Percentiles rank a stretch among this genome's conserved stretches.
Evolutionary conservation across 2,329 filamentous ascomycete genomes (phyloP).

Genomic region (Hypoxylon sp.): DNA sequence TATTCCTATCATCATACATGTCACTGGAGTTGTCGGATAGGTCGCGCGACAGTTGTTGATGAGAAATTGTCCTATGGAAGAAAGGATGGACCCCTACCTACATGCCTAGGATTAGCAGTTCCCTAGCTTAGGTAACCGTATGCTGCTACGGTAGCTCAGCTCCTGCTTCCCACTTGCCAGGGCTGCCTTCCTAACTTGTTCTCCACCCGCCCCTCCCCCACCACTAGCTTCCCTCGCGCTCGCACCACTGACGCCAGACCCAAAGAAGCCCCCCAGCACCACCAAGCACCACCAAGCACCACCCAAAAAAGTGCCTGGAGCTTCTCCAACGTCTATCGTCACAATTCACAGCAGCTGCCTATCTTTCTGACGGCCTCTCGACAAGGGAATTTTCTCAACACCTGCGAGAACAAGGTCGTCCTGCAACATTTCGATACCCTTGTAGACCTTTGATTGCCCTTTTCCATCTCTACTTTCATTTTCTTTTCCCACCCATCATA

Average conservation of each 20-base stretch:
- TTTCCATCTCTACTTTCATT: conserved; percentile 38
- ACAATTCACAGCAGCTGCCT: conserved; percentile 31
- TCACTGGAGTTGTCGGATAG: not conserved
- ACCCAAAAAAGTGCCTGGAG: conserved; percentile 42
- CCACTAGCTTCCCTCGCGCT: conserved; percentile 45
- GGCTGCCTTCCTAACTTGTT: conserved; percentile 37
- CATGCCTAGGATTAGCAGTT: conserved; percentile 32
- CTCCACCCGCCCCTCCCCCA: conserved; percentile 48
- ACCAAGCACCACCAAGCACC: no score
- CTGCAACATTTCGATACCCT: conserved; percentile 39
- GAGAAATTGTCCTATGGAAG: conserved; percentile 9
- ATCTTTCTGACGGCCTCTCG: conserved; percentile 13
- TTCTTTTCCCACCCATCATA: conserved; percentile 29
- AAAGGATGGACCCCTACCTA: conserved; percentile 8
- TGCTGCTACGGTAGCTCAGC: conserved; percentile 34
- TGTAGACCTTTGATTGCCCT: conserved; percentile 37
- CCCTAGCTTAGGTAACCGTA: conserved; percentile 19
- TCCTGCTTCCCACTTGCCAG: conserved; percentile 35
- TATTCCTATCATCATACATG: not conserved
- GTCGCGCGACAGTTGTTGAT: conserved; percentile 8
- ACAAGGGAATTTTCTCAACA: conserved; percentile 20
- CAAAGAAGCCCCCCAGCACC: conserved; percentile 34
- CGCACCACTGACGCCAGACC: conserved; percentile 42
- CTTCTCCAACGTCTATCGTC: conserved; percentile 43
- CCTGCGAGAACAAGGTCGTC: conserved; percentile 32